A percentile compares a stretch with the other conserved stretches of the same genome.
phyloP scores from a whole-genome alignment of 1,284 basidiomycete species.

The Tylopilus sp. region DNA sequence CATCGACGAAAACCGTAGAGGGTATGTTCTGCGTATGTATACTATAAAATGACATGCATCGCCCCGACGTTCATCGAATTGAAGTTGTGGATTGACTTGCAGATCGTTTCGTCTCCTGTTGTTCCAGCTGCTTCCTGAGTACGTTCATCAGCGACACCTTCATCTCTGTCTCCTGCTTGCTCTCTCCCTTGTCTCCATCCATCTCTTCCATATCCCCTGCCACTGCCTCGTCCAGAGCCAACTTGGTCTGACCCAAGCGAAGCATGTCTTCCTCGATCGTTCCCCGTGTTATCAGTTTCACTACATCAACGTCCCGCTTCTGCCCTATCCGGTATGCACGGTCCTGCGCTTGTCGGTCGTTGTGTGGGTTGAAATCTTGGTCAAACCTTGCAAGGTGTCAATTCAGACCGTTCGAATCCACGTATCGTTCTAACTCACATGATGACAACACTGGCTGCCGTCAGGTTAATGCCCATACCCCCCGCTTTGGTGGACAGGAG shows the following conservation, averaged over 20 bases:
- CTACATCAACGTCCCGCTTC: conserved; percentile 84
- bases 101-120: conserved; percentile 21
- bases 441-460: conserved; percentile 89
- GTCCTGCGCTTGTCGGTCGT: conserved; percentile 95
- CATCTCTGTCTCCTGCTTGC: conserved; percentile 72
- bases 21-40: conserved; percentile 25
- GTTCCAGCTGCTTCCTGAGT: conserved; percentile 64
- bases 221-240: conserved; percentile 89
- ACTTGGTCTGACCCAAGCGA: conserved; percentile 84
- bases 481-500: conserved; percentile 95
- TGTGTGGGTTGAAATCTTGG: conserved; percentile 94
- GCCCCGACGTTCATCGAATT: conserved; percentile 11
- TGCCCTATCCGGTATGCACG: conserved; percentile 98
- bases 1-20: conserved; percentile 6
- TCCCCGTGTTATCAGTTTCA: conserved; percentile 89
- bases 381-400: conserved; percentile 65
- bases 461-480: conserved; percentile 88
- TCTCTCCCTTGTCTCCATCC: conserved; percentile 54
- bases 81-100: not conserved
- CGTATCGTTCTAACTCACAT: conserved; percentile 48
- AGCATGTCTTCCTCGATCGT: conserved; percentile 98
- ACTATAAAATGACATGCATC: conserved; percentile 17
- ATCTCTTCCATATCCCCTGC: conserved; percentile 65
- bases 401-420: not conserved
- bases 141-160: conserved; percentile 78